Conservation (phyloP, 306 rosid species). For the Oxytropis ochrocephala region DNA sequence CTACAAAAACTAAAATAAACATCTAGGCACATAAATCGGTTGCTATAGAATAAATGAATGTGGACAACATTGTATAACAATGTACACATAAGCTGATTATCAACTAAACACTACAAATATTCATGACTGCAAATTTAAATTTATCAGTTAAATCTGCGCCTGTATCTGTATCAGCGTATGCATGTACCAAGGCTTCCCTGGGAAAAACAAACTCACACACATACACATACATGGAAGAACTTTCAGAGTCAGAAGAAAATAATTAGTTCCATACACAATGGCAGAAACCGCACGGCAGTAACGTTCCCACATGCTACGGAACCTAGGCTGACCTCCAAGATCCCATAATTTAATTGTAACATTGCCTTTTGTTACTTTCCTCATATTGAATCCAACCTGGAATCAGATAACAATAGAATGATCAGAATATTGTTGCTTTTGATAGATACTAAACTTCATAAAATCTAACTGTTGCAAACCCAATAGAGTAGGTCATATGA, state of each 20-base stretch:
- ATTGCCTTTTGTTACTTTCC: constrained; percentile 88
- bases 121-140: neutral
- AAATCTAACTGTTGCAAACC: neutral
- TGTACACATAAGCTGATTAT: neutral
- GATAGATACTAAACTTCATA: neutral
- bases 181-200: neutral
- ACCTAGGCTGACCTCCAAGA: constrained; percentile 96
- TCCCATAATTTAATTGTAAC: constrained; percentile 94
- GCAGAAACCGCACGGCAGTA: constrained; percentile 94
- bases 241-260: constrained; percentile 10
- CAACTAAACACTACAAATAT: neutral
- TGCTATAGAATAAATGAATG: neutral
- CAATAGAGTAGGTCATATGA: neutral
- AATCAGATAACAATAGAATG: constrained; percentile 21
- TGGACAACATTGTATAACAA: neutral
- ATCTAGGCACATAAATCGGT: neutral
- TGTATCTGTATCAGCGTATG: neutral
- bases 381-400: constrained; percentile 94
- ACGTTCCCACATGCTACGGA: constrained; percentile 98
- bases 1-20: constrained; percentile 2
- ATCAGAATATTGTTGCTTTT: neutral
- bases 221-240: neutral
- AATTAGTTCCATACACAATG: constrained; percentile 55
- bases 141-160: neutral
- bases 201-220: neutral